Percentiles rank a stretch among this genome's conserved stretches.
These are phyloP conservation scores for Pseudopyrenochaeta lycopersici DNA, from an alignment of 2,329 filamentous ascomycete genomes.

Conservation along the genomic window DNA sequence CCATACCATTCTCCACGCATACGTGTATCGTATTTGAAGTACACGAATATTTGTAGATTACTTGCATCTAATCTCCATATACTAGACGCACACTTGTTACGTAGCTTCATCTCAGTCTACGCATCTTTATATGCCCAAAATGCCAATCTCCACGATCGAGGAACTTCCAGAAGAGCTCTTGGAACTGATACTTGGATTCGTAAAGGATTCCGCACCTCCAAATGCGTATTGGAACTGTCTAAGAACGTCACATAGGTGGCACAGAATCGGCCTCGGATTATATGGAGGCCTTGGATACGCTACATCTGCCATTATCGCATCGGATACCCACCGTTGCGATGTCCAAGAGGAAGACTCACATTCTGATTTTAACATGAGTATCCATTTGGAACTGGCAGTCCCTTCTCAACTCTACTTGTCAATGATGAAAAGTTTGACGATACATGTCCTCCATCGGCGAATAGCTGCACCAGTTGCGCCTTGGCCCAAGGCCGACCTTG, in stretches of 20 bases:
- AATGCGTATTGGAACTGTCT: slow-evolving; percentile 12
- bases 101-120: no score
- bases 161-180: slow-evolving; percentile 21
- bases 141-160: neutral
- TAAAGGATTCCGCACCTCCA: slow-evolving; percentile 3
- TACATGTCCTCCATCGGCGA: slow-evolving; percentile 16
- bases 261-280: slow-evolving; percentile 16
- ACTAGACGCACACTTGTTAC: no score
- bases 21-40: no score
- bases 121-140: neutral
- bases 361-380: neutral
- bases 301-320: slow-evolving; percentile 13
- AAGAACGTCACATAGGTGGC: slow-evolving; percentile 17
- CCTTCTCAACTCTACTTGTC: slow-evolving; percentile 16
- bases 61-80: no score
- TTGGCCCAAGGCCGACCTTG: slow-evolving; percentile 2
- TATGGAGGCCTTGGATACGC: slow-evolving; percentile 14
- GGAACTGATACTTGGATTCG: slow-evolving; percentile 7
- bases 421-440: slow-evolving; percentile 16
- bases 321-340: slow-evolving; percentile 8
- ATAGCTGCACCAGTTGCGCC: slow-evolving; percentile 3
- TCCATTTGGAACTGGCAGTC: neutral
- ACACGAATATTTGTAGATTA: no score
- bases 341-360: slow-evolving; percentile 3
- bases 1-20: no score